These are phyloP conservation scores for Nidula niveotomentosa DNA, from an alignment of 1,284 basidiomycete species.

Conservation along the genomic window DNA sequence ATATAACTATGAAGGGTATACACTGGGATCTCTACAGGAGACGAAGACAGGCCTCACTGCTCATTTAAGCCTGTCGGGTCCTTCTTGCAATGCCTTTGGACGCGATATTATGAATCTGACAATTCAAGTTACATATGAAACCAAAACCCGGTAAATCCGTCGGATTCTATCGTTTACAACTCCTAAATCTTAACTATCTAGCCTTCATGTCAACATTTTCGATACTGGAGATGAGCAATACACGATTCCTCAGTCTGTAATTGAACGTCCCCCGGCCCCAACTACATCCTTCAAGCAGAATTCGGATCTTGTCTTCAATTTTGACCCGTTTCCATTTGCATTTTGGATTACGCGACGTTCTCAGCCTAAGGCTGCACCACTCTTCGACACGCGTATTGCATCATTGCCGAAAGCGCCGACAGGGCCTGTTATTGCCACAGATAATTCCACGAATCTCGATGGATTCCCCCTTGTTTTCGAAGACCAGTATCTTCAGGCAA, in stretches of 20 bases:
- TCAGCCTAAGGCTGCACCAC: slow-evolving; percentile 50
- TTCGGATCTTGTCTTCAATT: slow-evolving; percentile 70
- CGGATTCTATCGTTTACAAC: background rate
- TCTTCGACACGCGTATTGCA: slow-evolving; percentile 72
- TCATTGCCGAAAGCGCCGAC: slow-evolving; percentile 59
- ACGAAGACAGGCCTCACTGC: slow-evolving; percentile 54
- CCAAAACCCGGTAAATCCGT: slow-evolving; percentile 41
- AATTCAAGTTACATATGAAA: slow-evolving; percentile 70
- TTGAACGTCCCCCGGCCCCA: slow-evolving; percentile 43
- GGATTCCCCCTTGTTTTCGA: slow-evolving; percentile 75
- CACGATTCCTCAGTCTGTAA: slow-evolving; percentile 61
- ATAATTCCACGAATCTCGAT: slow-evolving; percentile 51
- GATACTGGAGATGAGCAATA: slow-evolving; percentile 69
- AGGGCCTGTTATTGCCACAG: slow-evolving; percentile 42
- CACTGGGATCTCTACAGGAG: slow-evolving; percentile 42
- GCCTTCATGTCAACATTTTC: slow-evolving; percentile 77
- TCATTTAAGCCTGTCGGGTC: slow-evolving; percentile 53
- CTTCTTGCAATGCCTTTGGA: slow-evolving; percentile 73
- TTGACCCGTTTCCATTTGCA: slow-evolving; percentile 63
- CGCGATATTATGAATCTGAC: slow-evolving; percentile 63
- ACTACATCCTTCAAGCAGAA: slow-evolving; percentile 30
- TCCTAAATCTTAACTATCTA: slow-evolving; percentile 18
- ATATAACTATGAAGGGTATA: slow-evolving; percentile 42
- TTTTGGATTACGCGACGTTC: slow-evolving; percentile 78
- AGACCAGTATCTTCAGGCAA: slow-evolving; percentile 45